Conservation (phyloP, 139 green algal genomes). For the Tetradesmus obliquus region DNA sequence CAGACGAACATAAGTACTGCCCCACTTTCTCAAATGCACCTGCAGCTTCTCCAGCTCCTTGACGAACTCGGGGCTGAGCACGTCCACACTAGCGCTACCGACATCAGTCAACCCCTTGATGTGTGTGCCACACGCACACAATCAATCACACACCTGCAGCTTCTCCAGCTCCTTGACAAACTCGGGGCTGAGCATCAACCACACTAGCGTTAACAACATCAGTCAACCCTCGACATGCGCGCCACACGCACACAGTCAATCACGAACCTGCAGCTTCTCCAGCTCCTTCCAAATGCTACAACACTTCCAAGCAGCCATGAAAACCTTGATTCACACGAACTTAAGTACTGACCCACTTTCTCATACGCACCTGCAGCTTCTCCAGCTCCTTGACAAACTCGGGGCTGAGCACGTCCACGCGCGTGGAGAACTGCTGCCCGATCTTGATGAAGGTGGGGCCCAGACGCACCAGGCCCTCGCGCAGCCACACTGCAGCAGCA, state of each 20-base stretch:
- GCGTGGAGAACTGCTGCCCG: conserved; percentile 97
- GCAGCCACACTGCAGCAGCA: conserved; percentile 83
- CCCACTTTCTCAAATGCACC: conserved; percentile 40
- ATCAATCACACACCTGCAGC: too few relatives aligned
- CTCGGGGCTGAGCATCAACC: conserved; percentile 93
- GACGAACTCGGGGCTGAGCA: conserved; percentile 55
- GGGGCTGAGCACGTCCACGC: conserved; percentile 92
- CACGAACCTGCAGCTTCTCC: conserved; percentile 78
- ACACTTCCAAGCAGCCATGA: neutral
- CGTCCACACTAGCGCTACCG: too few relatives aligned
- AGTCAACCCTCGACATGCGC: too few relatives aligned
- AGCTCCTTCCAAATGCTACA: conserved; percentile 79
- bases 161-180: conserved; percentile 97
- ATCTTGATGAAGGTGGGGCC: conserved; percentile 92
- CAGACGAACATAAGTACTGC: neutral
- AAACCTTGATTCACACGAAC: neutral
- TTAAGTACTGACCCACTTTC: neutral
- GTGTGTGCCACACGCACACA: too few relatives aligned
- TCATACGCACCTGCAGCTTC: conserved; percentile 83
- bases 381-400: conserved; percentile 98
- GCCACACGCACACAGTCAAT: neutral
- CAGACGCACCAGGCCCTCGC: conserved; percentile 93
- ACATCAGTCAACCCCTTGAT: too few relatives aligned
- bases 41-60: conserved; percentile 96
- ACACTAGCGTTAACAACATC: conserved; percentile 79